A percentile compares a stretch with the other conserved stretches of the same genome.
Conservation (phyloP, 2,329 filamentous ascomycete genomes). For the Sordariomycetes sp. region DNA sequence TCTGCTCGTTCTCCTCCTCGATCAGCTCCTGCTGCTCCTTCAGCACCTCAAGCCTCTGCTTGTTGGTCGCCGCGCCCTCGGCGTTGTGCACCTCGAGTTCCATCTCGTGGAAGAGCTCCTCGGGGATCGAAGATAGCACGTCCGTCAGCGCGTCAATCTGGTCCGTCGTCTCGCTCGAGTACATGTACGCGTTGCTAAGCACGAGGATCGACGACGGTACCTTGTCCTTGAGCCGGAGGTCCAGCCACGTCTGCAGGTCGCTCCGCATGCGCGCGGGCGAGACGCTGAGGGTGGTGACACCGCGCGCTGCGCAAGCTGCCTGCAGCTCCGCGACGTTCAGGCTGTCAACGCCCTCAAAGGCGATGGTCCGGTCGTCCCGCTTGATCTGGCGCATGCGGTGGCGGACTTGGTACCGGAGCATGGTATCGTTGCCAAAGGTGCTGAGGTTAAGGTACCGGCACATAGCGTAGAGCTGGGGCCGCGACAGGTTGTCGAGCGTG, state of each 20-base stretch:
- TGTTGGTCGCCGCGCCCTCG: conserved; percentile 95
- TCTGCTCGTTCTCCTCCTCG: conserved; percentile 90
- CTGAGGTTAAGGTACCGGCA: conserved; percentile 98
- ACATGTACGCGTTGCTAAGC: conserved; percentile 95
- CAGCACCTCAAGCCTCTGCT: conserved; percentile 93
- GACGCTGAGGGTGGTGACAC: conserved; percentile 83
- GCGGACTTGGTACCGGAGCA: conserved; percentile 93
- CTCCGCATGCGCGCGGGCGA: conserved; percentile 79
- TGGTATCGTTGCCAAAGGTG: conserved; percentile 92
- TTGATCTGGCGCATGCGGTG: conserved; percentile 99
- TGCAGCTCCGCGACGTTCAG: conserved; percentile 90
- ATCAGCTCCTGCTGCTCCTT: conserved; percentile 98
- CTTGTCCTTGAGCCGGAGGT: conserved; percentile 81
- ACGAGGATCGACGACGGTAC: conserved; percentile 95
- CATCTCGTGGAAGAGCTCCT: conserved; percentile 98
- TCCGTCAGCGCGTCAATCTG: conserved; percentile 90
- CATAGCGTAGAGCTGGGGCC: conserved; percentile 92
- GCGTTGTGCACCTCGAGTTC: conserved; percentile 95
- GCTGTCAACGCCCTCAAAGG: conserved; percentile 83
- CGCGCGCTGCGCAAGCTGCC: conserved; percentile 80
- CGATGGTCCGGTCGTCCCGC: conserved; percentile 89
- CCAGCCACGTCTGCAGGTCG: conserved; percentile 87
- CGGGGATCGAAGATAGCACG: conserved; percentile 86
- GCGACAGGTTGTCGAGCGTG: conserved; percentile 90
- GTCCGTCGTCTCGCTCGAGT: conserved; percentile 77